Evolutionary conservation across 768 basidiomycete genomes (phyloP).

Genomic region (Ramaria sp.): DNA sequence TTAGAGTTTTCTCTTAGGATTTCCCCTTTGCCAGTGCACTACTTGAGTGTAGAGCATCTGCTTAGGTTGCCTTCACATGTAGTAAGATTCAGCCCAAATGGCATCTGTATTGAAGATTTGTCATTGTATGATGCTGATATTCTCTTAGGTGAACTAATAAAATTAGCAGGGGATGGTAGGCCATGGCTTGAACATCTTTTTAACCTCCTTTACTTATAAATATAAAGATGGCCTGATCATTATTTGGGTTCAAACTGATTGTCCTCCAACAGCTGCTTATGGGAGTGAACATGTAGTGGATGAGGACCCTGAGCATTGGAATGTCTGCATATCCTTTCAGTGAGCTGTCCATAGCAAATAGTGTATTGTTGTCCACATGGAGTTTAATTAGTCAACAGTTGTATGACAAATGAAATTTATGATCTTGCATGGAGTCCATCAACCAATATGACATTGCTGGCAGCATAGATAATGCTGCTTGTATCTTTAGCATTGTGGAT

Average conservation of each 20-base stretch:
- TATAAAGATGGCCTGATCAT: slow-evolving; percentile 89
- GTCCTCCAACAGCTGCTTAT: slow-evolving; percentile 59
- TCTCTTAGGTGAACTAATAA: slow-evolving; percentile 70
- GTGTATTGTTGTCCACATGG: too few relatives aligned
- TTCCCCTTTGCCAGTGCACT: too few relatives aligned
- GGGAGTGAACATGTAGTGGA: slow-evolving; percentile 63
- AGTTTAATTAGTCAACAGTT: too few relatives aligned
- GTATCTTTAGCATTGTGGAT: slow-evolving; percentile 70
- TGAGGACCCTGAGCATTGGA: slow-evolving; percentile 50
- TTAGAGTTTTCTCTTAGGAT: too few relatives aligned
- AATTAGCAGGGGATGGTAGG: slow-evolving; percentile 95
- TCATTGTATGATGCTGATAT: slow-evolving; percentile 6
- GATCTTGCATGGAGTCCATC: slow-evolving; percentile 96
- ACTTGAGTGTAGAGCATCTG: too few relatives aligned
- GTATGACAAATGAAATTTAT: slow-evolving; percentile 93
- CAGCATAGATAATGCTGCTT: slow-evolving; percentile 89
- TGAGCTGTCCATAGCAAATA: slow-evolving; percentile 23
- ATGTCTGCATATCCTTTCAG: slow-evolving; percentile 77
- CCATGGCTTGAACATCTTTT: slow-evolving; percentile 4
- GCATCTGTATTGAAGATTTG: too few relatives aligned
- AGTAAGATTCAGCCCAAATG: too few relatives aligned
- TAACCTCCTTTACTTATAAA: slow-evolving; percentile 8
- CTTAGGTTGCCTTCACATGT: too few relatives aligned
- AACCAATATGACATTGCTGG: slow-evolving; percentile 90
- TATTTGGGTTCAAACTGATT: slow-evolving; percentile 81